phyloP scores from a whole-genome alignment of 179 eudicot genomes.

The Pouteria campechiana region DNA sequence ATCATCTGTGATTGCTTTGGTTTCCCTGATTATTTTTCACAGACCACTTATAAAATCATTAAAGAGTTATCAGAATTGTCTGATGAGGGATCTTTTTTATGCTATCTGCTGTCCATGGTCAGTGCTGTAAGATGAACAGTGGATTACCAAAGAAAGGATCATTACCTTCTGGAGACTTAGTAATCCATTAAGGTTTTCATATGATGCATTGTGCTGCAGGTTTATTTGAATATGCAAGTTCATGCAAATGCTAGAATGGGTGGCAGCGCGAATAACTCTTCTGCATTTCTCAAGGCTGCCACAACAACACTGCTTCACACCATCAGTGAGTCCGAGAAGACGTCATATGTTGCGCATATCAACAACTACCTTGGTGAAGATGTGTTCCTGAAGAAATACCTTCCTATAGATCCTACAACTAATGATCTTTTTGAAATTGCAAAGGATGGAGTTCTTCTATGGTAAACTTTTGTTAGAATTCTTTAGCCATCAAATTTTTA shows the following conservation, averaged over 20 bases:
- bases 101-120: no score
- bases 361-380: constrained; percentile 86
- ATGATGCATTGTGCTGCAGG: no score
- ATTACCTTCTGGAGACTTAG: no score
- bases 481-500: constrained; percentile 1
- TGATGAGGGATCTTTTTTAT: no score
- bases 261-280: constrained; percentile 71
- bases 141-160: no score
- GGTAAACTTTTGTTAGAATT: constrained; percentile 30
- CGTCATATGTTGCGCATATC: constrained; percentile 91
- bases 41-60: no score
- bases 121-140: no score
- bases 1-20: no score
- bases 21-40: no score
- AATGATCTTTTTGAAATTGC: constrained; percentile 91
- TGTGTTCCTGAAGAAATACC: constrained; percentile 63
- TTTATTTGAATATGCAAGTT: constrained; percentile 72
- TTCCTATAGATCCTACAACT: constrained; percentile 82
- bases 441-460: constrained; percentile 92
- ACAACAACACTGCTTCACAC: constrained; percentile 93
- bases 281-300: constrained; percentile 84
- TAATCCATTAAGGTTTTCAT: no score
- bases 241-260: constrained; percentile 75
- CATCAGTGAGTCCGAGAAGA: constrained; percentile 95
- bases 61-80: no score